Base-by-base conservation (phyloP, 768 basidiomycete genomes). In the Suillus occidentalis region DNA sequence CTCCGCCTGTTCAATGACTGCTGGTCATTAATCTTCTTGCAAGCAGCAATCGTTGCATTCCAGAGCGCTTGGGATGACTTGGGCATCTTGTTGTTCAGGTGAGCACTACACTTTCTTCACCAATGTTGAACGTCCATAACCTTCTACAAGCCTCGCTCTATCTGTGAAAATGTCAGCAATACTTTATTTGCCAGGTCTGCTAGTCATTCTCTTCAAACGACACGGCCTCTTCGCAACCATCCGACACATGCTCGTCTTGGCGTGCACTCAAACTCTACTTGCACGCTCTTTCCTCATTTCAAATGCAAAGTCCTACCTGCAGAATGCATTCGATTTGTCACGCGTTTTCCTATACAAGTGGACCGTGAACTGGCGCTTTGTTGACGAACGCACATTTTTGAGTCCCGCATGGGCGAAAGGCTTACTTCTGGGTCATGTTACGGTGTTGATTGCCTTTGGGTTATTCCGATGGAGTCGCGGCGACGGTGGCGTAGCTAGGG, bases 301-400 rank as follows among this genome's bases (percentile, higher is more conserved):
- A 63, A 81, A 90, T 66, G 78, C 84, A 4, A 71, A 78, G 72
- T 82, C 86, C 25, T 99, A 99, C 76, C 69, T 94, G 47, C 80
- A 77, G 28, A 83, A 84, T 22, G 91, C 97, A 2, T 99, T 97
- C 73, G 89, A 99, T 72, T 81, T 99, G 63, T 87, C 88, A 4
- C 89, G 97, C 16, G 83, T 89, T 9, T 99, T 99, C 78, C 77
- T 97, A 37, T 97, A 92, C 76, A 89, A 92, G 73, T 99, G 97
- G 97, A 98, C 97, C 0, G 95, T 98, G 63, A 99, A 99, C 73
- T 99, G 97, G 97, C 86, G 95, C 53, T 90, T 97, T 72, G 67
- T 99, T 3, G 80, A 83, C 34, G 92, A 95, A 73, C 80, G 85
- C n/a, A 81, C 80, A 6, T 99, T 98, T 78, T 77, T 93, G 56